Base-by-base conservation (phyloP, 345 rosid genomes). In the Dovyalis caffra region DNA sequence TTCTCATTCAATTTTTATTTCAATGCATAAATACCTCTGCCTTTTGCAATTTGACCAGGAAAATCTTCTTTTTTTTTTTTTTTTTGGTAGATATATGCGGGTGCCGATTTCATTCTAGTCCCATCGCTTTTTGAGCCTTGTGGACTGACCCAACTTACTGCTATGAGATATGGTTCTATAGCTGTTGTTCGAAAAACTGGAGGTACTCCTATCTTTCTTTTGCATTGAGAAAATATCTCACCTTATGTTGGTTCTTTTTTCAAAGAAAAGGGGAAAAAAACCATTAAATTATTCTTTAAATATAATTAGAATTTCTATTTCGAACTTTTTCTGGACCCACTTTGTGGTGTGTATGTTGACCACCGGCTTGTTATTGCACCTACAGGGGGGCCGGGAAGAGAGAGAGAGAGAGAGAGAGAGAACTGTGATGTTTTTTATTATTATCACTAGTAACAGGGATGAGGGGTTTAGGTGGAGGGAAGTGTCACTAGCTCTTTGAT, bases 101-200 rank as follows among this genome's bases (percentile, higher is more conserved):
- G 99, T 78, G 88, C 97, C 3, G 99, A 95, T 84, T 88, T 92
- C 82, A 90, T 95, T 80, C 82, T 95, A 66, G 97, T 95, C 34
- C 99, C 99, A 1, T 95, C 99, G 15, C 90, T 92, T 69, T 95
- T 95, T 76, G 97, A 95, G 87, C 99, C 99, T 4, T 95, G 97
- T 69, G 97, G 99, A 77, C 85, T 95, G 77, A 95, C 97, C 20
- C 99, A 95, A 77, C 93, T 91, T 66, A 86, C 84, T 58, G 97
- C 97, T 62, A 91, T 95, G 99, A 86, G 99, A 91, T 95, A 92
- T 31, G 99, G 99, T 25, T 90, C 94, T 38, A 66, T 95, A 71
- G 98, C 98, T 3, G 85, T 95, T 64, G 98, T 92, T 73, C 87
- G 99, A 35, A 91, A 90, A 88, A 95, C 98, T 38, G 98, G 99